A percentile compares a stretch with the other conserved stretches of the same genome.
Evolutionary conservation across 257 asterid species (phyloP).

Genomic region (Nyctanthes arbortristis): DNA sequence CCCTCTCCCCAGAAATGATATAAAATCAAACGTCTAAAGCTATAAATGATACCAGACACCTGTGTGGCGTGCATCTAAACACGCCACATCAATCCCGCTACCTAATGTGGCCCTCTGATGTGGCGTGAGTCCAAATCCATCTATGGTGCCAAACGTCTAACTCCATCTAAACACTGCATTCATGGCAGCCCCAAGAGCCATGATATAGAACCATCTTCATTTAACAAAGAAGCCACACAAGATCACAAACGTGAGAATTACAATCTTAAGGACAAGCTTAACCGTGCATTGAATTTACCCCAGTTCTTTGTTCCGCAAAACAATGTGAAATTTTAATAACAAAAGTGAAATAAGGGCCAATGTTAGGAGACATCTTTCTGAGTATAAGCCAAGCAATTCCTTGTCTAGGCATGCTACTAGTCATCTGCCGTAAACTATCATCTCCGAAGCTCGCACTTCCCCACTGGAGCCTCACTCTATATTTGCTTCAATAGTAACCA

Average conservation of each 20-base stretch:
- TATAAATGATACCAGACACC: no score
- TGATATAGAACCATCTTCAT: no score
- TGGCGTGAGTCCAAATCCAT: no score
- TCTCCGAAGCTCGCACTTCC: neutral
- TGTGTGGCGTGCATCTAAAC: no score
- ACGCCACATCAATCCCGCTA: no score
- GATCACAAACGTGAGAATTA: neutral
- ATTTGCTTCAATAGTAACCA: constrained; percentile 55
- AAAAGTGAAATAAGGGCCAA: constrained; percentile 7
- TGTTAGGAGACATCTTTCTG: neutral
- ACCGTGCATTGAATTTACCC: neutral
- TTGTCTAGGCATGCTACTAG: constrained; percentile 9
- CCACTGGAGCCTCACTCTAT: neutral
- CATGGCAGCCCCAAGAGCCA: no score
- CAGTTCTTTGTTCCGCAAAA: neutral
- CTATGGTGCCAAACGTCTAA: no score
- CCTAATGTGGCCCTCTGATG: no score
- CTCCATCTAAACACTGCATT: no score
- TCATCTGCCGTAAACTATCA: neutral
- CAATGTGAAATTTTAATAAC: constrained; percentile 24
- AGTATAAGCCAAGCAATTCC: neutral
- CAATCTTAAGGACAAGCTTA: neutral
- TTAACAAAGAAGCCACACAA: neutral
- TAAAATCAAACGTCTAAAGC: no score
- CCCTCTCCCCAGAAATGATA: no score